Conservation (phyloP, 176 grass and related monocot species). For the Musa troglodytarum region DNA sequence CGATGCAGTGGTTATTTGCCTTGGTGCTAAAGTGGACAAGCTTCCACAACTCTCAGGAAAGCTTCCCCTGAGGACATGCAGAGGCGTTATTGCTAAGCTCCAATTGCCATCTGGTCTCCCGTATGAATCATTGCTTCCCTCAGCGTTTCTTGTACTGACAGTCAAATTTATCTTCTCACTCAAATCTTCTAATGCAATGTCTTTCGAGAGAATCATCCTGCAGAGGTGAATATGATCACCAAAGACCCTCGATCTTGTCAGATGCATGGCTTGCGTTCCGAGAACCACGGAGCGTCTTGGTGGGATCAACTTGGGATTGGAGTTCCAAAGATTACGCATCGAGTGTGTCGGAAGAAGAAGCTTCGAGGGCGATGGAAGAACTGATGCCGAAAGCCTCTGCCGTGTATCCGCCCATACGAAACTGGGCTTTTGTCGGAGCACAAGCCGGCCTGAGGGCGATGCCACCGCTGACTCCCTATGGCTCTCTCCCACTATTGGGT, state of each 20-base stretch:
- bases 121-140: constrained; percentile 19
- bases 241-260: constrained; percentile 75
- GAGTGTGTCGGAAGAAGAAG: constrained; percentile 62
- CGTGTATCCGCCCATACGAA: constrained; percentile 73
- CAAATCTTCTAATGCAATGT: background rate
- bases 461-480: constrained; percentile 71
- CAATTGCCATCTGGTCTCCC: constrained; percentile 40
- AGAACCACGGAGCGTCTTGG: constrained; percentile 42
- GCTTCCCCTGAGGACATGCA: constrained; percentile 62
- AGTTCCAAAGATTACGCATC: constrained; percentile 43
- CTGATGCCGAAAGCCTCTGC: constrained; percentile 61
- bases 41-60: constrained; percentile 80
- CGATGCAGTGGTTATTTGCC: constrained; percentile 75
- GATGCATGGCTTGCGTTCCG: constrained; percentile 89
- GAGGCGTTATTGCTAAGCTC: constrained; percentile 71
- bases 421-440: constrained; percentile 53
- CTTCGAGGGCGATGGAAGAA: constrained; percentile 43
- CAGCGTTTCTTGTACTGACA: background rate
- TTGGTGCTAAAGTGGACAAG: constrained; percentile 54
- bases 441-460: constrained; percentile 80
- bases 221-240: constrained; percentile 50
- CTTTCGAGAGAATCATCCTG: background rate
- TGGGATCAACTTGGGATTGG: constrained; percentile 97
- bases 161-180: background rate
- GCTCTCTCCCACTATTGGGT: constrained; percentile 70